Evolutionary conservation across 495 filamentous ascomycete species (phyloP).

Genomic region (Hyphodiscus hymeniophilus): DNA sequence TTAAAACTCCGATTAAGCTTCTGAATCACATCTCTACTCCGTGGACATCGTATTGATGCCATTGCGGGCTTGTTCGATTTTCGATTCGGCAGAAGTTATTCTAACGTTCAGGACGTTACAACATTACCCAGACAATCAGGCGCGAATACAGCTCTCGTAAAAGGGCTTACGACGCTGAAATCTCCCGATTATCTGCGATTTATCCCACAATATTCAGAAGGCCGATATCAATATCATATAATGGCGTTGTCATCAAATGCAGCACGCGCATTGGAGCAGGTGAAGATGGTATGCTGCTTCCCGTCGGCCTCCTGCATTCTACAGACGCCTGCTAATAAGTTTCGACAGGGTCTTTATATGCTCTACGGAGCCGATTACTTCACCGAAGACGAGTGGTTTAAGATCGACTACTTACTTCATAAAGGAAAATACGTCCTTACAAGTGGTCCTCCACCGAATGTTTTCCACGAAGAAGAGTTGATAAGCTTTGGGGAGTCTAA

Average conservation of each 20-base stretch:
- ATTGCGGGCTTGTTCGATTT: no score
- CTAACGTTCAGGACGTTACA: no score
- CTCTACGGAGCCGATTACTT: constrained; percentile 21
- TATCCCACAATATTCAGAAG: no score
- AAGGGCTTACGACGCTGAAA: no score
- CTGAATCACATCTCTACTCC: no score
- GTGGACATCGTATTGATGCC: no score
- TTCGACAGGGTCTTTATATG: constrained; percentile 14
- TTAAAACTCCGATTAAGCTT: no score
- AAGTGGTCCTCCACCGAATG: constrained; percentile 7
- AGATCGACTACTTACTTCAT: constrained; percentile 18
- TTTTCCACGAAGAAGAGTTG: constrained; percentile 16
- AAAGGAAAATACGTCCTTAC: constrained; percentile 22
- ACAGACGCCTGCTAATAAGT: background rate
- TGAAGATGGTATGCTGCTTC: constrained; percentile 14
- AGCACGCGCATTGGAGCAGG: constrained; percentile 13
- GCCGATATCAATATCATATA: background rate
- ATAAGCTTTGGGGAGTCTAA: constrained; percentile 16
- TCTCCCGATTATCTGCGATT: no score
- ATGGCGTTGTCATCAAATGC: constrained; percentile 18
- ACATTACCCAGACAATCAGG: no score
- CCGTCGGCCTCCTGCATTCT: background rate
- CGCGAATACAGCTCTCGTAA: no score
- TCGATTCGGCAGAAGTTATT: no score
- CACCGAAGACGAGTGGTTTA: constrained; percentile 23